Evolutionary conservation across 345 rosid species (phyloP).

Genomic region (Anacardium occidentale): DNA sequence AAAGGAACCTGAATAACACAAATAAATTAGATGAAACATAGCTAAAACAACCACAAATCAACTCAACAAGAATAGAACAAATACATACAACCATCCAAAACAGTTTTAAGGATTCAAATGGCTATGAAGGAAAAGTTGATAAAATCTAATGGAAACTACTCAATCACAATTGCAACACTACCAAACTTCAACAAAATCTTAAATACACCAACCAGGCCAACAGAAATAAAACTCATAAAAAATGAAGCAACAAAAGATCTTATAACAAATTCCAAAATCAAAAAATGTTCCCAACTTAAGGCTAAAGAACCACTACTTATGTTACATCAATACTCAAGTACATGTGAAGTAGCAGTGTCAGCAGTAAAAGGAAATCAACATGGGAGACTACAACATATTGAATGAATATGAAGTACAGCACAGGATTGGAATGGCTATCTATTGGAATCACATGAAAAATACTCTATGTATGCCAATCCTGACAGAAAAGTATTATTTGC

Average conservation of each 20-base stretch:
- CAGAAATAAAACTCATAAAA: not conserved
- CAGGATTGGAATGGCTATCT: not conserved
- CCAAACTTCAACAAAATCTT: too few species aligned
- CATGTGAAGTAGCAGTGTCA: too few species aligned
- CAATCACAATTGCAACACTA: too few species aligned
- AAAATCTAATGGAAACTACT: too few species aligned
- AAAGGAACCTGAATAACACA: slow-evolving; percentile 69
- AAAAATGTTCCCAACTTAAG: too few species aligned
- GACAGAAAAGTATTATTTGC: not conserved
- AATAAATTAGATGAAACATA: not conserved
- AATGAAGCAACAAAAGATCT: not conserved
- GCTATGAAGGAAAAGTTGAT: not conserved
- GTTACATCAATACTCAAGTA: too few species aligned
- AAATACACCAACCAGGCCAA: not conserved
- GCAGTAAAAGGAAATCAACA: too few species aligned
- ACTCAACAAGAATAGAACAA: not conserved
- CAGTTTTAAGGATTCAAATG: not conserved
- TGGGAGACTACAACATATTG: not conserved
- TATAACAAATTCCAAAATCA: not conserved
- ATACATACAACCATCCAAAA: not conserved
- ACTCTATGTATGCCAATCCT: not conserved
- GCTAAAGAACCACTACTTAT: too few species aligned
- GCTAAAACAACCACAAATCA: slow-evolving; percentile 6
- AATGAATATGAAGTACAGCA: too few species aligned
- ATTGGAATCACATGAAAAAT: not conserved